Base-by-base conservation (phyloP, 192 early-diverging fungal genomes). In the Coemansia asiatica region DNA sequence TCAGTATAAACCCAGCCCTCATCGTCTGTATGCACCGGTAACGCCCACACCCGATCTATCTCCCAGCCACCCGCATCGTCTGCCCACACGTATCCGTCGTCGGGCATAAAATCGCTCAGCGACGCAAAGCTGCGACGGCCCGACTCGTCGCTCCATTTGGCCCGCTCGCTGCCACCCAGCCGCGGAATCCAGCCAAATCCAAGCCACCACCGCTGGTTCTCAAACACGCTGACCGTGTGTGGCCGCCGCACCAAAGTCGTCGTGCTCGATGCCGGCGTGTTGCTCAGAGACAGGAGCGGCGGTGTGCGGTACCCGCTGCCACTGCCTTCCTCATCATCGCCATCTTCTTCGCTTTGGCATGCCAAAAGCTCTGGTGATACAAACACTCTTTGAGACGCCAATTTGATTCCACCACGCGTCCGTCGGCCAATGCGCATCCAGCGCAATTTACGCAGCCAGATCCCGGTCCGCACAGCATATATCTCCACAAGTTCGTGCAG, bases 131-230 rank as follows among this genome's bases (percentile, higher is more conserved):
- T 33, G 44, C 80, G 77, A 21, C 56, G 66, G 33, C 90, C 90
- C n/a, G 73, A 71, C 57, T 84, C 84, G 68, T 91, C 88, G 62
- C 82, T 84, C 90, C 90, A 91, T 56, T 78, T 75, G 35, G 80
- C 63, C 15, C 90, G 84, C 68, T 92, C 90, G 44, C 72, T 74
- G 49, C 73, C 74, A 36, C 89, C 76, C 23, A 90, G 81, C 13
- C 85, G 82, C 25, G 87, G 85, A 16, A 92, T 84, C 86, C 86
- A 92, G 7, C 89, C 90, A 13, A 90, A 83, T 10, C 88, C 89
- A 15, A 87, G 76, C 88, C 88, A 92, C 90, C 90, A 92, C 35
- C 90, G 83, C 75, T 92, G 88, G 81, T 92, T 90, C 77, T 92
- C 89, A 74, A 82, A 90, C 36, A 81, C 79, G 48, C 73, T 72